These are phyloP conservation scores for Eucalyptus decipiens DNA, from an alignment of 345 rosid genomes.

Conservation along the genomic window DNA sequence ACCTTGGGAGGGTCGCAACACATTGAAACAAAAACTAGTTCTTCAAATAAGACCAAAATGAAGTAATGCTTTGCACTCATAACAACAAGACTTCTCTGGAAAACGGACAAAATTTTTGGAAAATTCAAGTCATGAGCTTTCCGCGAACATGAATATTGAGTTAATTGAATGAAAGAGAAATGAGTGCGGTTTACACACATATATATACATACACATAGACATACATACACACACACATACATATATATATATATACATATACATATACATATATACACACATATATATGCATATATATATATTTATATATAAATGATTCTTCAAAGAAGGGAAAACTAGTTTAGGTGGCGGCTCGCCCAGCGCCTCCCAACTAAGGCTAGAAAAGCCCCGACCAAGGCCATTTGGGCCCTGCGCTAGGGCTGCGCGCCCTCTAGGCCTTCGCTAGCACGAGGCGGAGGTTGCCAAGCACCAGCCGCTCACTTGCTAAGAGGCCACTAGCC, in stretches of 20 bases:
- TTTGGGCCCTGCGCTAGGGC: neutral
- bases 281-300: too few relatives aligned
- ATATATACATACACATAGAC: too few relatives aligned
- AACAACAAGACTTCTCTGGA: neutral
- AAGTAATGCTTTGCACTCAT: neutral
- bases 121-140: neutral
- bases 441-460: neutral
- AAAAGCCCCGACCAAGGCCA: neutral
- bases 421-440: neutral
- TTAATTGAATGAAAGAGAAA: neutral
- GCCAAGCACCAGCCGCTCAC: neutral
- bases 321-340: too few relatives aligned
- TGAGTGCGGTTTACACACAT: neutral
- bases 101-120: neutral
- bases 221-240: too few relatives aligned
- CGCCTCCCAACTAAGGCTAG: neutral
- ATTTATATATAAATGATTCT: too few relatives aligned
- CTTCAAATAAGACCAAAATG: neutral
- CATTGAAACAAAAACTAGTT: too few relatives aligned
- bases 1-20: neutral
- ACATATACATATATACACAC: too few relatives aligned
- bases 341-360: too few relatives aligned
- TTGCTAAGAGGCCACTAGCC: neutral
- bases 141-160: neutral
- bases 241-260: too few relatives aligned